Conservation (phyloP, 139 green algal genomes). For the Picochlorum sp. region DNA sequence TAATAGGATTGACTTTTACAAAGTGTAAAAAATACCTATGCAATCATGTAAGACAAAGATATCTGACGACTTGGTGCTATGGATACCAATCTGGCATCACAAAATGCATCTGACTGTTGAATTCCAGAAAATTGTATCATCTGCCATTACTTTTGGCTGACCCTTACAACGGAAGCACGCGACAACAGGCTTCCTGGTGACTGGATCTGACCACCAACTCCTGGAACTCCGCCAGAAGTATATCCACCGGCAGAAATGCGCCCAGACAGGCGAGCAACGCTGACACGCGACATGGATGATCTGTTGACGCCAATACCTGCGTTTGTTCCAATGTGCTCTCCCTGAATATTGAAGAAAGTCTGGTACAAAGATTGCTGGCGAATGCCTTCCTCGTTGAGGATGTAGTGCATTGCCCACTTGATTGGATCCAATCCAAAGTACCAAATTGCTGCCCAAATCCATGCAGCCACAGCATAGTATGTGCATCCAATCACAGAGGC, state of each 20-base stretch:
- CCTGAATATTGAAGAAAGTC: slow-evolving; percentile 12
- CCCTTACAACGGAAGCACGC: slow-evolving; percentile 33
- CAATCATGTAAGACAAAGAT: no score
- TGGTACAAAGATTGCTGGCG: slow-evolving; percentile 26
- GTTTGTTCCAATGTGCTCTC: slow-evolving; percentile 25
- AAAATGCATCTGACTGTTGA: neutral
- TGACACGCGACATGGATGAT: slow-evolving; percentile 16
- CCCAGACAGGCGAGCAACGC: neutral
- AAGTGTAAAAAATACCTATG: no score
- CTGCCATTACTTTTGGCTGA: slow-evolving; percentile 6
- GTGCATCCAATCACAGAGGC: slow-evolving; percentile 61
- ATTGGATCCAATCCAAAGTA: slow-evolving; percentile 64
- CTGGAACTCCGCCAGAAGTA: slow-evolving; percentile 24
- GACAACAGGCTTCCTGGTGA: slow-evolving; percentile 23
- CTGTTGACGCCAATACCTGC: slow-evolving; percentile 25
- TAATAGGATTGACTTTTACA: no score
- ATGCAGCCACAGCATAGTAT: slow-evolving; percentile 67
- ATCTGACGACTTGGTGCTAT: neutral
- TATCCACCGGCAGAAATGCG: slow-evolving; percentile 8
- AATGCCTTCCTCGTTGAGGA: slow-evolving; percentile 67
- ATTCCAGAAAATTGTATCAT: neutral
- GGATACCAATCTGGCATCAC: no score
- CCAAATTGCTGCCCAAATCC: slow-evolving; percentile 73
- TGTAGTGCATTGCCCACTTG: slow-evolving; percentile 63
- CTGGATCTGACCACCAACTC: slow-evolving; percentile 27